Percentiles rank a stretch among this genome's conserved stretches.
Conservation (phyloP, 75 land plant species). For the Picea glauca region DNA sequence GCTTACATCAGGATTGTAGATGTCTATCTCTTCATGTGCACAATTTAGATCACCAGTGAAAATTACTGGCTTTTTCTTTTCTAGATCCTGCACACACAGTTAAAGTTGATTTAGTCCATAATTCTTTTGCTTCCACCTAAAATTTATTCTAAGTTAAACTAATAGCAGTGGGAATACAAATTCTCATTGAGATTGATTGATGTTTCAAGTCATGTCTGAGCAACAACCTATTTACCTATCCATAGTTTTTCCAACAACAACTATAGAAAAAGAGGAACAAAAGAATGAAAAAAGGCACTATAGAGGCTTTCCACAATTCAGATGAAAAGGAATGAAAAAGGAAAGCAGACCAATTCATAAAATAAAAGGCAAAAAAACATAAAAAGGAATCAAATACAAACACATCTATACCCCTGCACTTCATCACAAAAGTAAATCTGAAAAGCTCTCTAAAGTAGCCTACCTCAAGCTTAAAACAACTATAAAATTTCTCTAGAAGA, state of each 20-base stretch:
- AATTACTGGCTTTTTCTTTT: constrained; percentile 87
- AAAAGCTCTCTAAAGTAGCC: neutral
- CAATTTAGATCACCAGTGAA: constrained; percentile 95
- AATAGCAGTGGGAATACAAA: neutral
- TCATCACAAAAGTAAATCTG: neutral
- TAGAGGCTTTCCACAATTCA: neutral
- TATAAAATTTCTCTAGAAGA: neutral
- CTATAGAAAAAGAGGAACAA: neutral
- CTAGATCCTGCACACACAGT: constrained; percentile 57
- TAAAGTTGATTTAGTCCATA: neutral
- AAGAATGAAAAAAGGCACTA: neutral
- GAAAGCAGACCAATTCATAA: neutral
- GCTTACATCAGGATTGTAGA: constrained; percentile 89
- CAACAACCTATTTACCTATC: neutral
- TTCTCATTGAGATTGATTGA: neutral
- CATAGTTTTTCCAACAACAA: neutral
- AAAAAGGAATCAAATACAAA: no score
- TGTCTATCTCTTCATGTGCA: constrained; percentile 95
- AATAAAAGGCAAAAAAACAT: neutral
- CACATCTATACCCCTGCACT: no score
- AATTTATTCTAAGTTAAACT: neutral
- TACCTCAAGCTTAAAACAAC: neutral
- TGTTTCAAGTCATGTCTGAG: neutral
- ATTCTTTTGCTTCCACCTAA: constrained; percentile 1
- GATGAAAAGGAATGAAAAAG: neutral